Base-by-base conservation (phyloP, 2,329 filamentous ascomycete genomes). In the Arachnomyces sp. region DNA sequence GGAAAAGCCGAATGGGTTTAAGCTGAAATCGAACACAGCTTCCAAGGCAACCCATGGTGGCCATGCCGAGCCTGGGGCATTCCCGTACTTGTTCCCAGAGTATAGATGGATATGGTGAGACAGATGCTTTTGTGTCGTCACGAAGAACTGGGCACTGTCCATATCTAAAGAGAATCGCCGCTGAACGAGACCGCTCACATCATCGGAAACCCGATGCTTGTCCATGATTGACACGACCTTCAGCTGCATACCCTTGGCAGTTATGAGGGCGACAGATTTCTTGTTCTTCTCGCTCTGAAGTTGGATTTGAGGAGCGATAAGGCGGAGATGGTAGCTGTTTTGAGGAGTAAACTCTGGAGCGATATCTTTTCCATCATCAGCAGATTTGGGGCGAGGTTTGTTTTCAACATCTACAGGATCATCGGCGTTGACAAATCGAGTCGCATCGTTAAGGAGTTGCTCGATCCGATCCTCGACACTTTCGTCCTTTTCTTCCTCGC, bases 141-240 rank as follows among this genome's bases (percentile, higher is more conserved):
- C 89, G 52, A 98, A 99, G 65, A 98, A 95, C 60, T 99, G 92
- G 18, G 93, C 83, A 57, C 90, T 94, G 64, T 98, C 92, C 84
- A 96, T 95, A 50, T 88, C 86, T 47, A 95, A 81, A 18, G 89
- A 78, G 67, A 96, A 95, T 6, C 92, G 83, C 29, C 89, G 83
- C 59, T 98, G 93, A 1, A 98, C 90, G 34, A 99, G 74, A 39
- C 92, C 93, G 55, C 87, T 94, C 54, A 99, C 88, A 51, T 85
- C 82, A 59, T 99, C 92, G 35, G 81, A 89, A 42, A 96, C 78
- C 45, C 92, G 78, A 54, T 88, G 82, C 63, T 94, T 95, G 65
- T 98, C 92, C 84, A 96, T 94, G 53, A 98, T 90, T 49, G 95
- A 90, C 14, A 98, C 78, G 8, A 98, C 84, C 67, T 96, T 96